A percentile compares a stretch with the other conserved stretches of the same genome.
These are phyloP conservation scores for Trypanosoma boissoni DNA, from an alignment of 208 protist species.

Conservation along the genomic window DNA sequence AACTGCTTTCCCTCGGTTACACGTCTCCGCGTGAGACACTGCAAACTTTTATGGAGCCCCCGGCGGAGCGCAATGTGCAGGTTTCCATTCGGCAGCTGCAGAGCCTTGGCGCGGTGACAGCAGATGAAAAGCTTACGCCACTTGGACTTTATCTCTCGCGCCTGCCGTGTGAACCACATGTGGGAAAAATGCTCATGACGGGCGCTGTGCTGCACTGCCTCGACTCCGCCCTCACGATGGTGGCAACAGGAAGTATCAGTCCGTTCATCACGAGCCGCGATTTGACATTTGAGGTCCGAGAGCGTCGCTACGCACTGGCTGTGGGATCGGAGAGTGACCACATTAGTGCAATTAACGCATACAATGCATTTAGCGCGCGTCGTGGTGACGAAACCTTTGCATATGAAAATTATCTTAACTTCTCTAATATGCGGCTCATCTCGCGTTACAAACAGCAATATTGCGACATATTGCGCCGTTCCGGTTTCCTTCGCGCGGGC, in stretches of 20 bases:
- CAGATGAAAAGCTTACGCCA: constrained; percentile 65
- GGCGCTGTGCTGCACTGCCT: constrained; percentile 90
- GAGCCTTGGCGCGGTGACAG: constrained; percentile 57
- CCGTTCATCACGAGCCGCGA: constrained; percentile 66
- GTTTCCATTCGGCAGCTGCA: constrained; percentile 57
- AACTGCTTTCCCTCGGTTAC: constrained; percentile 71
- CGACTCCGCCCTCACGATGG: constrained; percentile 94
- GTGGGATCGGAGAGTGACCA: constrained; percentile 79
- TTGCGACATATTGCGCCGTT: constrained; percentile 59
- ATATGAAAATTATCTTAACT: constrained; percentile 47
- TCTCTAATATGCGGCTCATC: constrained; percentile 58
- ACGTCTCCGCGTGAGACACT: constrained; percentile 57
- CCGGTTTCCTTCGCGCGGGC: constrained; percentile 42
- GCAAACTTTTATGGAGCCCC: constrained; percentile 78
- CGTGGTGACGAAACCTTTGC: constrained; percentile 46
- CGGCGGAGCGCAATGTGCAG: constrained; percentile 51
- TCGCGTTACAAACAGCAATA: constrained; percentile 88
- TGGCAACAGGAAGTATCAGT: constrained; percentile 72
- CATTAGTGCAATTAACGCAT: constrained; percentile 82
- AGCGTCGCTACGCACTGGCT: constrained; percentile 50
- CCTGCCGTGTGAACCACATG: constrained; percentile 81
- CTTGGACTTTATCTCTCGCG: constrained; percentile 81
- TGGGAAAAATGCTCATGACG: constrained; percentile 95
- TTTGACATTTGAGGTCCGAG: constrained; percentile 35
- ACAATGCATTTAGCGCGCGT: constrained; percentile 63